phyloP scores from a whole-genome alignment of 306 rosid genomes.

The Senna siamea region DNA sequence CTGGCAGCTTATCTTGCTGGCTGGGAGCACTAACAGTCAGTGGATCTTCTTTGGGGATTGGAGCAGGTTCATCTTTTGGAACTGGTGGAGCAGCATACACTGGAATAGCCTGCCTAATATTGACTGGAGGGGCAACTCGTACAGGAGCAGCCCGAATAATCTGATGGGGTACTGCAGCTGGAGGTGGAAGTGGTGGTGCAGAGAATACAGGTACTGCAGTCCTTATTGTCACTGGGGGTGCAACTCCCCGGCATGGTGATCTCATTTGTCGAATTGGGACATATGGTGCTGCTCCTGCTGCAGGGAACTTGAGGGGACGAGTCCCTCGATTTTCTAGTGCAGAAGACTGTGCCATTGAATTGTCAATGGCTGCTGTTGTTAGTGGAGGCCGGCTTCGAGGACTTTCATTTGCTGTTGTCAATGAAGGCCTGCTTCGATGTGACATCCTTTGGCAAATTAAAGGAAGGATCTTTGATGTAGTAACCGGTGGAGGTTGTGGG shows the following conservation, averaged over 20 bases:
- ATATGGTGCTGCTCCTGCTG: conserved; percentile 82
- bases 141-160: conserved; percentile 56
- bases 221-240: conserved; percentile 90
- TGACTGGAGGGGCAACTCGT: conserved; percentile 74
- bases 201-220: conserved; percentile 85
- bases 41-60: conserved; percentile 44
- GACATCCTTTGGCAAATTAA: conserved; percentile 72
- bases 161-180: conserved; percentile 53
- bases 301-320: conserved; percentile 71
- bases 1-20: conserved; percentile 41
- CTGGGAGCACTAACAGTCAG: conserved; percentile 29
- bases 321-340: conserved; percentile 57
- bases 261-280: conserved; percentile 85
- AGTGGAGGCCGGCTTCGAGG: conserved; percentile 50
- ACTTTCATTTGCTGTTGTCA: conserved; percentile 49
- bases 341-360: conserved; percentile 39
- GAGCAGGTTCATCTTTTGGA: conserved; percentile 54
- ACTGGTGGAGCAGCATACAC: conserved; percentile 76
- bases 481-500: conserved; percentile 71
- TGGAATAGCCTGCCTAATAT: conserved; percentile 78
- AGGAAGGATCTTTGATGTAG: conserved; percentile 92
- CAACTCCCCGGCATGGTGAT: conserved; percentile 79
- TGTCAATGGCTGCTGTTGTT: conserved; percentile 44
- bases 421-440: conserved; percentile 53
- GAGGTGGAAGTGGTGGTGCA: conserved; percentile 82